These are phyloP conservation scores for Phytophthora cactorum DNA, from an alignment of 352 stramenopile species.

Conservation along the genomic window DNA sequence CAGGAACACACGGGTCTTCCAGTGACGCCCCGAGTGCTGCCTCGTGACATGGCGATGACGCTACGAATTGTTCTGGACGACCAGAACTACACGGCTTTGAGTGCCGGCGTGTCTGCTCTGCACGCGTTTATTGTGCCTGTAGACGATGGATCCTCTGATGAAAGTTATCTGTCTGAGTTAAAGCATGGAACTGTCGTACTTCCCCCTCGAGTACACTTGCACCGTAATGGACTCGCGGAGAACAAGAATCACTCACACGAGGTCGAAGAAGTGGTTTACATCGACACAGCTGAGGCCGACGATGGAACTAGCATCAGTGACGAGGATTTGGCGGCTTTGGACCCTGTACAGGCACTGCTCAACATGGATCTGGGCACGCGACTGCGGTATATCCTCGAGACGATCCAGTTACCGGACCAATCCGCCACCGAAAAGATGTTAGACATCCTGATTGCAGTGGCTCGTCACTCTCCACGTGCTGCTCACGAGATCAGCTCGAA, in stretches of 20 bases:
- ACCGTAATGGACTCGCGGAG: slow-evolving; percentile 33
- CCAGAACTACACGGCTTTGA: slow-evolving; percentile 68
- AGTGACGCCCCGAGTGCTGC: slow-evolving; percentile 42
- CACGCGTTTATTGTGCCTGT: slow-evolving; percentile 62
- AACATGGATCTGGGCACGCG: slow-evolving; percentile 63
- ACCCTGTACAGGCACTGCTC: slow-evolving; percentile 66
- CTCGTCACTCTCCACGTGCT: slow-evolving; percentile 54
- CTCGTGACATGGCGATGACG: slow-evolving; percentile 52
- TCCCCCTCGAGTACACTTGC: slow-evolving; percentile 43
- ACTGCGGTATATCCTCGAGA: slow-evolving; percentile 58
- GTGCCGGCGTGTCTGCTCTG: slow-evolving; percentile 50
- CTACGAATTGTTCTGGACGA: slow-evolving; percentile 66
- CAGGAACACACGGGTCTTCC: slow-evolving; percentile 20
- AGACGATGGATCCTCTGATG: not conserved
- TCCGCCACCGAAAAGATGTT: slow-evolving; percentile 56
- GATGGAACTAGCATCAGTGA: slow-evolving; percentile 53
- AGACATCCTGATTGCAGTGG: slow-evolving; percentile 57
- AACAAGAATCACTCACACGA: not conserved
- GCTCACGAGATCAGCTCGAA: slow-evolving; percentile 58
- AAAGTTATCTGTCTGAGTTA: slow-evolving; percentile 32
- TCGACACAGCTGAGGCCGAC: slow-evolving; percentile 47
- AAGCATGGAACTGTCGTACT: slow-evolving; percentile 37
- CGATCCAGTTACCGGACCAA: slow-evolving; percentile 51
- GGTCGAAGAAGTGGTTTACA: slow-evolving; percentile 54
- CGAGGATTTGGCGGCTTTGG: slow-evolving; percentile 54